Evolutionary conservation across 1,284 basidiomycete species (phyloP).

Genomic region (Ceratobasidium sp.): DNA sequence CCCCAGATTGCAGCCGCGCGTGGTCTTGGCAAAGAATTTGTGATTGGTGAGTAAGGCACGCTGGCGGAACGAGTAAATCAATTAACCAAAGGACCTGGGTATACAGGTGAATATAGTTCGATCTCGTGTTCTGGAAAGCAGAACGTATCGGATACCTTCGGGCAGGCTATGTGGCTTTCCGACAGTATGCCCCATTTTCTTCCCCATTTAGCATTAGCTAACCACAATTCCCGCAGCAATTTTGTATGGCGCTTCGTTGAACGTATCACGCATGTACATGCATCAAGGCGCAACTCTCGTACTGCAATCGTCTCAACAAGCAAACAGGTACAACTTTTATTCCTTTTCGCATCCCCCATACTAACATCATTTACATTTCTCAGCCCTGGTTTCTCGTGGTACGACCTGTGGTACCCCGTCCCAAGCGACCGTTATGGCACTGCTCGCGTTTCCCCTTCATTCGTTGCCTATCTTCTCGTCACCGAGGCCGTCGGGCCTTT

Average conservation of each 20-base stretch:
- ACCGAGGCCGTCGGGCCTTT: slow-evolving; percentile 56
- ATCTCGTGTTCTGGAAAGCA: slow-evolving; percentile 57
- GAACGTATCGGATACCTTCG: slow-evolving; percentile 57
- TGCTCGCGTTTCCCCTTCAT: slow-evolving; percentile 55
- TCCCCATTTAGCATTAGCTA: not conserved
- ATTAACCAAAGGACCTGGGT: not conserved
- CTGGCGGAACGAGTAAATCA: not conserved
- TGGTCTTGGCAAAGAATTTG: slow-evolving; percentile 53
- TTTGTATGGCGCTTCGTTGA: slow-evolving; percentile 54
- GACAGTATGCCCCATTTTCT: slow-evolving; percentile 51
- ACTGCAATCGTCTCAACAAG: slow-evolving; percentile 55
- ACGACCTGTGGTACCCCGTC: slow-evolving; percentile 57
- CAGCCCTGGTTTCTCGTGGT: slow-evolving; percentile 50
- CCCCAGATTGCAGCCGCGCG: slow-evolving; percentile 56
- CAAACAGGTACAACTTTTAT: slow-evolving; percentile 52
- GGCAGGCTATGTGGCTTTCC: slow-evolving; percentile 56
- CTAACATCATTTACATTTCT: slow-evolving; percentile 12
- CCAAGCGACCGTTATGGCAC: slow-evolving; percentile 54
- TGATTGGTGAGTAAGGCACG: slow-evolving; percentile 51
- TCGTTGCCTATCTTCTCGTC: slow-evolving; percentile 56
- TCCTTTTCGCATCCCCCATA: slow-evolving; percentile 1
- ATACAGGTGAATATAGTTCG: slow-evolving; percentile 53
- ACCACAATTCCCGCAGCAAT: slow-evolving; percentile 51
- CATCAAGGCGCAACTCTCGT: slow-evolving; percentile 57
- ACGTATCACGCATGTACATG: slow-evolving; percentile 56